Base-by-base conservation (phyloP, 2,329 filamentous ascomycete species). In the Rhytidhysteron rufulum region DNA sequence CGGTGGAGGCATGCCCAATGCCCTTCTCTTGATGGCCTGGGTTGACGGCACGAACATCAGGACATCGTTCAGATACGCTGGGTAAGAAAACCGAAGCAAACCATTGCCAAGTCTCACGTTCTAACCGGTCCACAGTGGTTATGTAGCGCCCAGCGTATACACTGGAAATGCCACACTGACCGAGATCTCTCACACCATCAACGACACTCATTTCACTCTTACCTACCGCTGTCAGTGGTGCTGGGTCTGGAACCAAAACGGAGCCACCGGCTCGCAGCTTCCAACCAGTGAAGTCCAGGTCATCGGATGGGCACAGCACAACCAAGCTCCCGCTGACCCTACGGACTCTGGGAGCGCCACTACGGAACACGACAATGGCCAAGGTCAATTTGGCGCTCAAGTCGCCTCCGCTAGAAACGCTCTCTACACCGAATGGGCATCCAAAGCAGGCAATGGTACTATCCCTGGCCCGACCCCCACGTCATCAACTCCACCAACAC, bases 161-260 rank as follows among this genome's bases (percentile, higher is more conserved):
- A 70, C 71, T 1, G 83, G 83, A 40, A 70, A 79, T 47, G 80
- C 82, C 7, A 79, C 71, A 24, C 57, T 86, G 18, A 82, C 77
- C 0, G 74, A 80, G 48, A 76, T 85, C 45, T 77, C 74, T 11
- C 74, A 75, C 11, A 72, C 66, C 19, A 68, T 84, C 41, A 82
- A 75, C 50, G 68, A 70, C 13, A 79, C 75, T 19, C 67, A 76
- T 48, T 86, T 78, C 58, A 75, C 75, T 33, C 56, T 85, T 34
- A 73, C 84, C n/a, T 86, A 83, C 65, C 73, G 79, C 34, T 86
- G 83, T 62, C 62, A 80, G 48, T 53, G 60, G 53, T 72, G 69
- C 49, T 71, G 66, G 65, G 48, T 51, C 10, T 72, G 69, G 69
- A 56, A 70, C 39, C 67, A 70, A 25, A 59, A 62, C 2, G 67